Percentiles rank a stretch among this genome's conserved stretches.
These are phyloP conservation scores for Cyberlindnera meyerae DNA, from an alignment of 805 yeast genomes.

Conservation along the genomic window DNA sequence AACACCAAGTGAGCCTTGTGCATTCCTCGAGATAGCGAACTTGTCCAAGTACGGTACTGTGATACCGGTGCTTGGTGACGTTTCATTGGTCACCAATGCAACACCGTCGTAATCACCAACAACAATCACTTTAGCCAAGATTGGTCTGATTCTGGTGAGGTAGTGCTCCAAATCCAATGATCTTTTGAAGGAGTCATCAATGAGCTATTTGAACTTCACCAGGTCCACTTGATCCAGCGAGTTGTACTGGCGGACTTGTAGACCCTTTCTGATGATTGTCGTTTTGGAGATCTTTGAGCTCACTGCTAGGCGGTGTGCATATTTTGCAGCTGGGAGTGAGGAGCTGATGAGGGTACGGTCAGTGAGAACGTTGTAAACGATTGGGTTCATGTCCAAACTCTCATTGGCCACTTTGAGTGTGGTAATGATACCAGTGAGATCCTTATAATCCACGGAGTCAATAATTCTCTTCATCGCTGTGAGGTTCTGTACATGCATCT, in stretches of 20 bases:
- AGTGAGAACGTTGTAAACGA: slow-evolving; percentile 83
- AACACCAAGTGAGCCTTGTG: slow-evolving; percentile 89
- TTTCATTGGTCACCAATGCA: slow-evolving; percentile 86
- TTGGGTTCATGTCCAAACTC: slow-evolving; percentile 58
- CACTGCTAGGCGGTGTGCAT: slow-evolving; percentile 16
- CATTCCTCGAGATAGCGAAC: slow-evolving; percentile 77
- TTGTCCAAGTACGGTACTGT: slow-evolving; percentile 81
- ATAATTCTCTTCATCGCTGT: slow-evolving; percentile 58
- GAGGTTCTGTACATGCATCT: slow-evolving; percentile 62
- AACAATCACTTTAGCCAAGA: slow-evolving; percentile 71
- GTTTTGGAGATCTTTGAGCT: slow-evolving; percentile 40
- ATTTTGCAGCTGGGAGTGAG: slow-evolving; percentile 67
- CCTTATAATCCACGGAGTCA: slow-evolving; percentile 33
- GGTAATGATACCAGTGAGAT: slow-evolving; percentile 81
- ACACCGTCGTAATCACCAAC: slow-evolving; percentile 96
- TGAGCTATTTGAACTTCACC: slow-evolving; percentile 49
- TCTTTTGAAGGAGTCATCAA: slow-evolving; percentile 77
- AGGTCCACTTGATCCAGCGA: slow-evolving; percentile 36
- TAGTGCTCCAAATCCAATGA: slow-evolving; percentile 63
- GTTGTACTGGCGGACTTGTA: slow-evolving; percentile 20
- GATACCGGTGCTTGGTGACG: slow-evolving; percentile 21
- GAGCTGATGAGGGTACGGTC: slow-evolving; percentile 90
- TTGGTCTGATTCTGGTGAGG: slow-evolving; percentile 55
- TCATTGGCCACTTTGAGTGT: slow-evolving; percentile 71
- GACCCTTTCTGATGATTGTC: slow-evolving; percentile 74